Evolutionary conservation across 1,284 basidiomycete species (phyloP), one percentile per base, ranked within the genome.

Genomic region (Meira nashicola): DNA sequence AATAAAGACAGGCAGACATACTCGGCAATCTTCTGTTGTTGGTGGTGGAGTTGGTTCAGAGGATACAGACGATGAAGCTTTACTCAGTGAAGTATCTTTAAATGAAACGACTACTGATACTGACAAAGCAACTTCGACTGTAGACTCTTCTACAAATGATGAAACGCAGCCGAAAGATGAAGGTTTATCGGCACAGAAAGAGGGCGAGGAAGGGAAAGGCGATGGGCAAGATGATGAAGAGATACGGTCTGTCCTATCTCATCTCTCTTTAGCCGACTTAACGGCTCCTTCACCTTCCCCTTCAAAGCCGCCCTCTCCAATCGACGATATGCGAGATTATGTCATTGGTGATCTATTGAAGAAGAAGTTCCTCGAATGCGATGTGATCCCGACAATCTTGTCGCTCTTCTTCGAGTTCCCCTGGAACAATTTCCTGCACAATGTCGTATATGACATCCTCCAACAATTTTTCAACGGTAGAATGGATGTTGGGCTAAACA

Each of bases 391-490:
- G 0, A 73, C 69, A 25, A 65, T 77, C 15, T 60, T 77, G 2
- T 50, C 39, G 21, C 52, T 97, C 41, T 97, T 98, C 82, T 96
- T 97, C 78, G 86, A 90, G 62, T 95, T 89, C 72, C 92, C 92
- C 0, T 92, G 91, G 88, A 97, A 98, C 81, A 97, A 98, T 77
- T 97, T 98, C 78, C 81, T 98, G 44, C 95, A 99, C 78, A 93
- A 92, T 71, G 89, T 94, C 14, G 92, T 96, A 15, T 98, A 98
- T 77, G 95, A 98, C 78, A 83, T 97, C 52, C 83, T 98, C 1
- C 94, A 97, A 77, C 95, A 98, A 78, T 89, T 96, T 51, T 84
- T 99, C 64, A 94, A 90, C 12, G 92, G 92, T 82, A 91, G 40
- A 86, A 90, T 77, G 74, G 68, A 75, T 28, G 61, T 59, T 9